These are phyloP conservation scores for Rubia yunnanensis DNA, from an alignment of 257 asterid genomes.

Conservation along the genomic window DNA sequence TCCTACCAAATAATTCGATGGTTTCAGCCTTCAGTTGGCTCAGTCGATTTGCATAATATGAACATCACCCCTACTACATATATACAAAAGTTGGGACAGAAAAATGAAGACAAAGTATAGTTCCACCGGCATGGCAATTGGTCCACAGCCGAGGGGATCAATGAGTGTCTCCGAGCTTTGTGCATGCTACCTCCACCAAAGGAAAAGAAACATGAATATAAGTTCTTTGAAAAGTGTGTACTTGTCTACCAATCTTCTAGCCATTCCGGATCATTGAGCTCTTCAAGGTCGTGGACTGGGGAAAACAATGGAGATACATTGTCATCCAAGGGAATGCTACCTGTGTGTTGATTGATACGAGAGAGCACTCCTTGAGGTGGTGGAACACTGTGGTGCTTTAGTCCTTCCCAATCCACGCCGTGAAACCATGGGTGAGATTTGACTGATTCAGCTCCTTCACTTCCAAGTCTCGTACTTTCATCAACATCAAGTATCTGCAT, in stretches of 20 bases:
- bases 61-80: neutral
- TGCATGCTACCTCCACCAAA: neutral
- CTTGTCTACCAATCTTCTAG: constrained; percentile 67
- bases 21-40: neutral
- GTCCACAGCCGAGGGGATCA: constrained; percentile 3
- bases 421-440: constrained; percentile 81
- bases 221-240: neutral
- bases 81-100: neutral
- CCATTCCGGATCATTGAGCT: constrained; percentile 70
- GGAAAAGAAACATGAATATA: neutral
- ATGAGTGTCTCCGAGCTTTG: neutral
- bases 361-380: constrained; percentile 53
- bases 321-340: constrained; percentile 35
- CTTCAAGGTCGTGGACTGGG: constrained; percentile 39
- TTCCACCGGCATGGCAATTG: neutral
- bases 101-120: neutral
- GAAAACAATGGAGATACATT: constrained; percentile 25
- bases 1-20: neutral
- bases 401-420: constrained; percentile 62
- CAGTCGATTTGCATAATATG: neutral
- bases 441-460: constrained; percentile 52
- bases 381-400: constrained; percentile 30
- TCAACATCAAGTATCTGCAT: constrained; percentile 76
- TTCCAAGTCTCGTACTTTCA: constrained; percentile 77
- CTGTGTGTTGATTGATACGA: constrained; percentile 55